Base-by-base conservation (phyloP, 331 rosid species). In the Telfairia occidentalis region DNA sequence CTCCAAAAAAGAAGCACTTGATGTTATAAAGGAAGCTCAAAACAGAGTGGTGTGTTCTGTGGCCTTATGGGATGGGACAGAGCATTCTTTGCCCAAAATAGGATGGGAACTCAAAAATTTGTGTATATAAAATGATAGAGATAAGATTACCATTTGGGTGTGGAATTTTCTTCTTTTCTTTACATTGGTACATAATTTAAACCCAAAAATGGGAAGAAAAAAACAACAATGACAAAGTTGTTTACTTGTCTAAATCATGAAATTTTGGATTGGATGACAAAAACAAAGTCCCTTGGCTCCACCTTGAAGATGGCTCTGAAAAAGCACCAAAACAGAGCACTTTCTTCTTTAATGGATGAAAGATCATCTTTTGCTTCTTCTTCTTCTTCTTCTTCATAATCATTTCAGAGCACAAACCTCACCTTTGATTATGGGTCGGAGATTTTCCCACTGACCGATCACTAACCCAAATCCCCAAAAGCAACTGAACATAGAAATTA, bases 41-140 rank as follows among this genome's bases (percentile, higher is more conserved):
- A 66, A 66, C 10, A 42, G 52, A 67, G 21, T 10, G 7, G 2
- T 40, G 21, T 19, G 73, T 66, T 24, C n/a, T n/a, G n/a, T n/a
- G n/a, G n/a, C n/a, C n/a, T n/a, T n/a, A 35, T 66, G 73, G 73
- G 16, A 40, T 67, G 50, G 72, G 72, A 65, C 50, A 65, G 6
- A 65, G 32, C 72, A 42, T 23, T 42, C 37, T 42, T 42, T 42
- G 23, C 74, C 54, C 5, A 10, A 42, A 67, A 67, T 40, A 54
- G 53, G 19, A 42, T 67, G 34, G 53, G 21, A 67, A 67, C 21
- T 67, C 37, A 12, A 42, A 34, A 42, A 5, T 12, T 67, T 23
- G 29, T 9, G 74, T 42, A 67, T 67, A 5, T 13, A 42, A 40
- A 67, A 43, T 13, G 50, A n/a, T 63, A 10, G n/a, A 13, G 50